A percentile compares a stretch with the other conserved stretches of the same genome.
Evolutionary conservation across 73 alveolate species (phyloP).

Genomic region (Effrenium voratum): DNA sequence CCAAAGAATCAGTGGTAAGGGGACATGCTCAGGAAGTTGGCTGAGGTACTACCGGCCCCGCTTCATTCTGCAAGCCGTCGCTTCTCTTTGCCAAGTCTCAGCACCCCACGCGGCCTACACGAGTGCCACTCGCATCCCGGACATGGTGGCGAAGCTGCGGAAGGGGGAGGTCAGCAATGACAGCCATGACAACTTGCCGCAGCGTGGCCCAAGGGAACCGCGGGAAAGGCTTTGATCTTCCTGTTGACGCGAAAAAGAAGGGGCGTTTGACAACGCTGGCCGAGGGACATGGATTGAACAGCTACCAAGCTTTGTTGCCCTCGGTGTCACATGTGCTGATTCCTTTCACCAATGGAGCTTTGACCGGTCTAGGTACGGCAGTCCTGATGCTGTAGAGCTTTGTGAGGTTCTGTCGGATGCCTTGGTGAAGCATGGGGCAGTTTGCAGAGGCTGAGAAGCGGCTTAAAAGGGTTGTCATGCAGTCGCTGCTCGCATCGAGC

Average conservation of each 20-base stretch:
- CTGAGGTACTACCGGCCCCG: constrained; percentile 16
- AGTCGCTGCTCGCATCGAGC: too few relatives aligned
- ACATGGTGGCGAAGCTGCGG: neutral
- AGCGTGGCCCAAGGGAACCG: too few relatives aligned
- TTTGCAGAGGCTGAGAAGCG: neutral
- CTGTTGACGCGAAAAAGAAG: too few relatives aligned
- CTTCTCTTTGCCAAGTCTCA: neutral
- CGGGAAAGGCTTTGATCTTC: too few relatives aligned
- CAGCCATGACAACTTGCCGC: neutral
- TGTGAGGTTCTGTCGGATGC: neutral
- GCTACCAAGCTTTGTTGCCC: too few relatives aligned
- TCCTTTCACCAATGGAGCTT: neutral
- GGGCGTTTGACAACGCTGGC: too few relatives aligned
- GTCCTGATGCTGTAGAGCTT: neutral
- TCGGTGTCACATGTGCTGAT: too few relatives aligned
- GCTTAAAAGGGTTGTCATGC: too few relatives aligned
- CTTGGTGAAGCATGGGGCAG: neutral
- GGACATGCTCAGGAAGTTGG: too few relatives aligned
- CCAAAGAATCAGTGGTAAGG: too few relatives aligned
- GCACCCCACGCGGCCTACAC: neutral
- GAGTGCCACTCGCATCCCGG: neutral
- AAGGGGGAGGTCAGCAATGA: neutral
- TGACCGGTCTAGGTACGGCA: too few relatives aligned
- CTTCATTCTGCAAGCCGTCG: neutral
- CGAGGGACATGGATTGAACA: too few relatives aligned